These are phyloP conservation scores for Xylariaceae sp. DNA, from an alignment of 2,329 filamentous ascomycete genomes.

Conservation along the genomic window DNA sequence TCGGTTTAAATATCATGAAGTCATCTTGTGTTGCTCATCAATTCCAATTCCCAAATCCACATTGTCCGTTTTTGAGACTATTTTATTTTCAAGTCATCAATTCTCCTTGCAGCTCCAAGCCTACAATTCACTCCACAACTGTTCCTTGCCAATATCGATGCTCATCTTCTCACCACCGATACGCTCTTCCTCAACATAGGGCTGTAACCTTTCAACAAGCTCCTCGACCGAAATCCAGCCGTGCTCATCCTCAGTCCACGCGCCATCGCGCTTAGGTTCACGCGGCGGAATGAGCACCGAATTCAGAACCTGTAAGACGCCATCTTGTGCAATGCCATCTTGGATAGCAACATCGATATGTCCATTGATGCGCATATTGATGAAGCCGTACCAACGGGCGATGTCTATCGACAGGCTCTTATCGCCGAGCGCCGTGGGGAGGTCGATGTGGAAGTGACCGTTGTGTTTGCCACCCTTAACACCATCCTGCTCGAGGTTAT, in stretches of 20 bases:
- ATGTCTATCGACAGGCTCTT: conserved; percentile 75
- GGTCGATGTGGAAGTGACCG: conserved; percentile 68
- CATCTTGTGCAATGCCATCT: conserved; percentile 77
- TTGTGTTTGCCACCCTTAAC: conserved; percentile 43
- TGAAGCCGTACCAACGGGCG: conserved; percentile 68
- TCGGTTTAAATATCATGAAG: too few species aligned
- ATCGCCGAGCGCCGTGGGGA: conserved; percentile 73
- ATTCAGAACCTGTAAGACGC: conserved; percentile 79
- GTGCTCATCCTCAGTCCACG: conserved; percentile 63
- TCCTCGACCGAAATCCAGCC: conserved; percentile 43
- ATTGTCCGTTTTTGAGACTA: too few species aligned
- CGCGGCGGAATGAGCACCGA: conserved; percentile 79
- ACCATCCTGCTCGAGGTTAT: conserved; percentile 35
- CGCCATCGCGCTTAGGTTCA: conserved; percentile 47
- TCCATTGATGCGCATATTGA: conserved; percentile 77
- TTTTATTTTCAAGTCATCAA: background rate
- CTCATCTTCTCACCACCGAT: background rate
- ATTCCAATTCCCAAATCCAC: too few species aligned
- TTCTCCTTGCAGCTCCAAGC: background rate
- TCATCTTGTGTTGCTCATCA: too few species aligned
- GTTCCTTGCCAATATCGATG: conserved; percentile 7
- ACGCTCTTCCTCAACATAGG: conserved; percentile 47
- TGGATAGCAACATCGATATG: conserved; percentile 68
- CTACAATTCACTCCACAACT: conserved; percentile 32
- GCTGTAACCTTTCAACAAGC: conserved; percentile 33